phyloP scores from a whole-genome alignment of 495 filamentous ascomycete species.

The Daldinia caldariorum region DNA sequence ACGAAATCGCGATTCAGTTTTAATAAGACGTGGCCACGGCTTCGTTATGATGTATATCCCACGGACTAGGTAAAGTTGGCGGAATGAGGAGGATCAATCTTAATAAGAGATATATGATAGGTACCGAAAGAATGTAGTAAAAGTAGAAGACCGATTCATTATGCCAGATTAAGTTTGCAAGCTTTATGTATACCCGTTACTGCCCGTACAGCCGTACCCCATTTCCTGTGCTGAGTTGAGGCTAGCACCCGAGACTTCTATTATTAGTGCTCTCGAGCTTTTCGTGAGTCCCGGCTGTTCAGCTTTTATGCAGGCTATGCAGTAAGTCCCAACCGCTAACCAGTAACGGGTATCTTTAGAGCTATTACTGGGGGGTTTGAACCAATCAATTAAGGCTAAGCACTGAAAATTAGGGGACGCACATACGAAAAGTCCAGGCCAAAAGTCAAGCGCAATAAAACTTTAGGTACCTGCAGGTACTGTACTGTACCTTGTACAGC shows the following conservation, averaged over 20 bases:
- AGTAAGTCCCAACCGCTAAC: conserved; percentile 15
- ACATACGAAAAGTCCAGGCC: too few species aligned
- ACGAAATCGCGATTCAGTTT: conserved; percentile 11
- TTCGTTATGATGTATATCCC: conserved; percentile 14
- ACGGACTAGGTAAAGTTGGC: conserved; percentile 12
- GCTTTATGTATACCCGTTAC: too few species aligned
- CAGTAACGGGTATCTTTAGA: conserved; percentile 6
- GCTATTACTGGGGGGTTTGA: conserved; percentile 8
- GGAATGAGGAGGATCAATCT: not conserved
- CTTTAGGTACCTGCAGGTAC: too few species aligned
- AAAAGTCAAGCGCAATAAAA: too few species aligned
- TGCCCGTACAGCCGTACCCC: too few species aligned
- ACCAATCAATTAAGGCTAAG: conserved; percentile 42
- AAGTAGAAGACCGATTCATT: too few species aligned
- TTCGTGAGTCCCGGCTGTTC: conserved; percentile 33
- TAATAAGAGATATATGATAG: too few species aligned
- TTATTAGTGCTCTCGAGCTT: conserved; percentile 40
- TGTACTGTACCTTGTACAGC: conserved; percentile 8
- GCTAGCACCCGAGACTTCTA: conserved; percentile 24
- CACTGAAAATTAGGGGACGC: conserved; percentile 19
- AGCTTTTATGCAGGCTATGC: conserved; percentile 41
- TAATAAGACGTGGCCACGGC: not conserved
- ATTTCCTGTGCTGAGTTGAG: not conserved
- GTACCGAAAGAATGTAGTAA: too few species aligned
- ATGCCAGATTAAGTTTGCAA: conserved; percentile 20